A percentile compares a stretch with the other conserved stretches of the same genome.
Conservation (phyloP, 2,329 filamentous ascomycete genomes). For the Proliferodiscus dingleyae region DNA sequence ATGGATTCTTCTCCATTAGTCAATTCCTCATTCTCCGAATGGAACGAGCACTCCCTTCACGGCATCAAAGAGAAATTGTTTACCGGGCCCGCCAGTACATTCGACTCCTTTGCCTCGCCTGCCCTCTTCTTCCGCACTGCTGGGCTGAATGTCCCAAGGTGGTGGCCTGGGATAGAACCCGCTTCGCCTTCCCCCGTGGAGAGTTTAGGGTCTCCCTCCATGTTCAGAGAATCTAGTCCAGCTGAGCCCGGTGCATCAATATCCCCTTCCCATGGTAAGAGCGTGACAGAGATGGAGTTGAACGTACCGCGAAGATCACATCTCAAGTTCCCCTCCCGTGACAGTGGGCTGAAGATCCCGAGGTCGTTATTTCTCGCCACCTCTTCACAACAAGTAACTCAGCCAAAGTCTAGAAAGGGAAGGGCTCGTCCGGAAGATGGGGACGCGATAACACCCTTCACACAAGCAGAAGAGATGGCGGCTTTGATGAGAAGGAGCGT, state of each 20-base stretch:
- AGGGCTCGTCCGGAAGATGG: background rate
- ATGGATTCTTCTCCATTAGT: background rate
- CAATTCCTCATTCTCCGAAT: constrained; percentile 4
- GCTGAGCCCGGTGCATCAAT: too few species aligned
- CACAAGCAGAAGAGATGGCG: constrained; percentile 24
- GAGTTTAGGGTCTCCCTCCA: too few species aligned
- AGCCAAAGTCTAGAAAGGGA: background rate
- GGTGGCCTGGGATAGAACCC: constrained; percentile 15
- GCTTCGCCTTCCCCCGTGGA: background rate
- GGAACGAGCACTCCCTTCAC: constrained; percentile 22
- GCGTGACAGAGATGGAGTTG: constrained; percentile 8
- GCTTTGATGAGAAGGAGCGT: constrained; percentile 26
- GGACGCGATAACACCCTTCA: background rate
- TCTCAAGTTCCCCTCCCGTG: constrained; percentile 24
- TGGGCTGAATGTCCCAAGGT: constrained; percentile 29
- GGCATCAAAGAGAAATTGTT: constrained; percentile 44
- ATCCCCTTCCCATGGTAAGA: too few species aligned
- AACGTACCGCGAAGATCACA: constrained; percentile 12
- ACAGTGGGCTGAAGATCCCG: constrained; percentile 23
- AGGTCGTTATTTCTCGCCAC: constrained; percentile 18
- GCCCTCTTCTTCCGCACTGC: constrained; percentile 54
- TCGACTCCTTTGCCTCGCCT: constrained; percentile 57
- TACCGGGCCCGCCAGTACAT: constrained; percentile 42
- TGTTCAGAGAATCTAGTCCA: background rate
- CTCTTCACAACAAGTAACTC: too few species aligned